These are phyloP conservation scores for Kuraishia floccosa DNA, from an alignment of 805 yeast genomes.

Conservation along the genomic window DNA sequence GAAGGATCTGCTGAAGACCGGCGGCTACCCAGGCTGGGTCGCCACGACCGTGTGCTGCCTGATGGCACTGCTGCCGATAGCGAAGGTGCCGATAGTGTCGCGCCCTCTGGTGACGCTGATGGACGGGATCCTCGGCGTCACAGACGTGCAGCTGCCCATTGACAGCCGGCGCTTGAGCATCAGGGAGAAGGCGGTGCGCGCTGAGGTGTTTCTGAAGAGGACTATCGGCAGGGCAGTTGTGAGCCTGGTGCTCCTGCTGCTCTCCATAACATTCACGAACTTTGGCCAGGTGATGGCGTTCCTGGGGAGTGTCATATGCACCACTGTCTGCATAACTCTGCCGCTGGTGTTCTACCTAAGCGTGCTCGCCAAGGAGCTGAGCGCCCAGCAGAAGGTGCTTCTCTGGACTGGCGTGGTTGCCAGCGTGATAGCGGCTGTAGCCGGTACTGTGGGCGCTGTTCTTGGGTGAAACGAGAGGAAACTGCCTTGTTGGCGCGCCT, in stretches of 20 bases:
- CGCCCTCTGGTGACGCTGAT: conserved; percentile 70
- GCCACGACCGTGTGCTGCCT: conserved; percentile 44
- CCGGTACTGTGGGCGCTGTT: no score
- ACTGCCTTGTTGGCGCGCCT: no score
- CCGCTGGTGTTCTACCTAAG: conserved; percentile 65
- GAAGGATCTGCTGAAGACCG: conserved; percentile 27
- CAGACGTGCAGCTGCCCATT: not conserved
- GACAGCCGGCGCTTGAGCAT: not conserved
- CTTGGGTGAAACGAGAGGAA: no score
- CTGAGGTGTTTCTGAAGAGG: not conserved
- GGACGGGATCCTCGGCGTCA: conserved; percentile 23
- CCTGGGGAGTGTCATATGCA: conserved; percentile 72
- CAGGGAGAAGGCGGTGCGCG: not conserved
- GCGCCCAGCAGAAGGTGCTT: conserved; percentile 22
- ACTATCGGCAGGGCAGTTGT: conserved; percentile 28
- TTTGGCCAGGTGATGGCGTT: conserved; percentile 78
- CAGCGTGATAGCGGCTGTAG: conserved; percentile 35
- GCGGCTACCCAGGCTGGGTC: conserved; percentile 37
- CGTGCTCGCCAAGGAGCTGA: conserved; percentile 34
- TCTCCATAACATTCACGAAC: conserved; percentile 60
- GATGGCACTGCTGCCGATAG: conserved; percentile 75
- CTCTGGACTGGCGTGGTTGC: conserved; percentile 32
- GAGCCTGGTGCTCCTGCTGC: conserved; percentile 42
- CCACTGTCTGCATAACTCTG: conserved; percentile 65
- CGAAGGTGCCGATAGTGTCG: conserved; percentile 76